These are phyloP conservation scores for Ceriops zippeliana DNA, from an alignment of 345 rosid genomes.

Conservation along the genomic window DNA sequence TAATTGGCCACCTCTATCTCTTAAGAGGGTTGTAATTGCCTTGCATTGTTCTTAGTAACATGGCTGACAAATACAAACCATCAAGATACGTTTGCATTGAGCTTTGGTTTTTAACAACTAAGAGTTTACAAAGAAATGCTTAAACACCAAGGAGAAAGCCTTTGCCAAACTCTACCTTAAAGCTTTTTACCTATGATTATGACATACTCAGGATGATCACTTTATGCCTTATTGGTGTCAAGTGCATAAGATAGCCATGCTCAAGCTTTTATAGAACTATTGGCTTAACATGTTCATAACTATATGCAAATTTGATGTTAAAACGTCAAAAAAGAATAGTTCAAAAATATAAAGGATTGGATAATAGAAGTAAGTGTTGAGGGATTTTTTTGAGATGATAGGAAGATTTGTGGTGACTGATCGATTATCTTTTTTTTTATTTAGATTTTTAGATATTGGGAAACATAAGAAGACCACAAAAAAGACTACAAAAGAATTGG, in stretches of 20 bases:
- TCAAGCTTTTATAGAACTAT: slow-evolving; percentile 35
- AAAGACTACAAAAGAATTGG: not conserved
- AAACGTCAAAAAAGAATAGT: not conserved
- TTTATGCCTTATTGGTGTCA: slow-evolving; percentile 33
- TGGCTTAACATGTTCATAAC: slow-evolving; percentile 24
- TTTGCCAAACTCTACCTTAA: slow-evolving; percentile 8
- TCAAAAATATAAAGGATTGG: not conserved
- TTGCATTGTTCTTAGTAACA: slow-evolving; percentile 20
- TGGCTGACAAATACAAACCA: slow-evolving; percentile 33
- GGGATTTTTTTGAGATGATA: not conserved
- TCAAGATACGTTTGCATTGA: slow-evolving; percentile 24
- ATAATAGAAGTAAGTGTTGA: not conserved
- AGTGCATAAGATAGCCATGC: slow-evolving; percentile 16
- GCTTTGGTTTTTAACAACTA: slow-evolving; percentile 26
- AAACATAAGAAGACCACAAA: slow-evolving; percentile 30
- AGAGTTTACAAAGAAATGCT: slow-evolving; percentile 32
- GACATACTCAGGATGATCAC: slow-evolving; percentile 21
- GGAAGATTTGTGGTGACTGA: slow-evolving; percentile 5
- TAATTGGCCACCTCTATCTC: slow-evolving; percentile 11
- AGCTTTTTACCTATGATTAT: slow-evolving; percentile 19
- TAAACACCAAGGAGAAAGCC: slow-evolving; percentile 26
- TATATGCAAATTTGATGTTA: slow-evolving; percentile 16
- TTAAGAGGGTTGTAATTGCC: slow-evolving; percentile 20
- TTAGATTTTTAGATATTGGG: slow-evolving; percentile 31
- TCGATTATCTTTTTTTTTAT: slow-evolving; percentile 16